Evolutionary conservation across 164 flowering plant species (phyloP).

Genomic region (Stephania yunnanensis): DNA sequence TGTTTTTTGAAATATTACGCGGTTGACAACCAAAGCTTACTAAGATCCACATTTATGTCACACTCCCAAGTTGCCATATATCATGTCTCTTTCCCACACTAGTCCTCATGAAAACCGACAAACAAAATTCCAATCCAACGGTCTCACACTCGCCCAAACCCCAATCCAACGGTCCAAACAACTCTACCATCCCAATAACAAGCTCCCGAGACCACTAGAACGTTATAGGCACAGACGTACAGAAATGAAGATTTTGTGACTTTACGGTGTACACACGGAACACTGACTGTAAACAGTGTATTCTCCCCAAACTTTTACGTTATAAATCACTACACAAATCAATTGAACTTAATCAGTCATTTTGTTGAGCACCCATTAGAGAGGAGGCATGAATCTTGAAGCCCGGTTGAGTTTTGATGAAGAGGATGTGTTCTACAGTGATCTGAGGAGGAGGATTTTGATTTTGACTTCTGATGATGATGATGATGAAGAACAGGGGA

Average conservation of each 20-base stretch:
- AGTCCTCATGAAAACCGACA: not conserved
- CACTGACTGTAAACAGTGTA: not conserved
- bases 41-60: conserved; percentile 1
- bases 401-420: conserved; percentile 14
- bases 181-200: not conserved
- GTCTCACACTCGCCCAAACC: not conserved
- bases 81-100: not conserved
- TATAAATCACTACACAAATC: not conserved
- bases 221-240: not conserved
- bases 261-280: not conserved
- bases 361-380: conserved; percentile 4
- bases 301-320: not conserved
- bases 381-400: conserved; percentile 7
- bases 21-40: not conserved
- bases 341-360: not conserved
- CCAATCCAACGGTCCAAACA: not conserved
- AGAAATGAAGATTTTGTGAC: not conserved
- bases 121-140: not conserved
- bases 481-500: conserved; percentile 11
- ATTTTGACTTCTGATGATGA: conserved; percentile 39
- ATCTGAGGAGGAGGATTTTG: conserved; percentile 41
- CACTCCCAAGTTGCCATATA: not conserved
- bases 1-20: not conserved
- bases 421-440: conserved; percentile 35
- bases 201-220: not conserved